These are phyloP conservation scores for Pichia scutulata DNA, from an alignment of 805 yeast species.

Conservation along the genomic window DNA sequence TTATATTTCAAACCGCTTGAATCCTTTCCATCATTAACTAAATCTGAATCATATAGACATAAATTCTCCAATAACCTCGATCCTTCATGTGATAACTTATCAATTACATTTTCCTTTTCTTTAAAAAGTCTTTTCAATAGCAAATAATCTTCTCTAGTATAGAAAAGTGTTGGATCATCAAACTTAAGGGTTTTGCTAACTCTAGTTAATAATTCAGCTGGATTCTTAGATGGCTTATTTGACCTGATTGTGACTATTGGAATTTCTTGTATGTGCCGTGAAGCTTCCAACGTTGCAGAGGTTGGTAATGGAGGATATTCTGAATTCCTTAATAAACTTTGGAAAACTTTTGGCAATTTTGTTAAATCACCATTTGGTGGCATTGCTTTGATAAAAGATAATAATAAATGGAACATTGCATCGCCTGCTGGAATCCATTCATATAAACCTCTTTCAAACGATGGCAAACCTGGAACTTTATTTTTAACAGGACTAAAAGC, in stretches of 20 bases:
- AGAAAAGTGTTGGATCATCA: constrained; percentile 60
- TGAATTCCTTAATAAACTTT: constrained; percentile 53
- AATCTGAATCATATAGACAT: constrained; percentile 29
- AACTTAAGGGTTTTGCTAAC: constrained; percentile 55
- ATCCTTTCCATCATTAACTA: constrained; percentile 32
- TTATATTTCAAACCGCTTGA: constrained; percentile 19
- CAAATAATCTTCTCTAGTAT: constrained; percentile 72
- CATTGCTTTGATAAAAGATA: constrained; percentile 74
- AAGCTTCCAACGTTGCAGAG: constrained; percentile 15
- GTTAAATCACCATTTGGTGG: constrained; percentile 50
- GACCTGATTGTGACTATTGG: constrained; percentile 29
- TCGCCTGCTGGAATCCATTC: constrained; percentile 78
- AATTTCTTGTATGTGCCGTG: constrained; percentile 27
- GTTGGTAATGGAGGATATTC: constrained; percentile 66
- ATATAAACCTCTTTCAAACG: constrained; percentile 62
- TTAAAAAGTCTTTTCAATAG: constrained; percentile 66
- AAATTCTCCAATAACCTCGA: constrained; percentile 42
- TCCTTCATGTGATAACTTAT: constrained; percentile 68
- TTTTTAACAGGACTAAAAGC: constrained; percentile 47
- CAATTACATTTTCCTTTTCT: constrained; percentile 45
- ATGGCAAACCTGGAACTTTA: constrained; percentile 31
- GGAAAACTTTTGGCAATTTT: constrained; percentile 58
- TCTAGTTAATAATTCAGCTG: constrained; percentile 53
- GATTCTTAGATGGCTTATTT: constrained; percentile 39
- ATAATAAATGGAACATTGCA: constrained; percentile 73